These are phyloP conservation scores for Capsaspora owczarzaki DNA, from an alignment of 78 protist genomes.

Conservation along the genomic window DNA sequence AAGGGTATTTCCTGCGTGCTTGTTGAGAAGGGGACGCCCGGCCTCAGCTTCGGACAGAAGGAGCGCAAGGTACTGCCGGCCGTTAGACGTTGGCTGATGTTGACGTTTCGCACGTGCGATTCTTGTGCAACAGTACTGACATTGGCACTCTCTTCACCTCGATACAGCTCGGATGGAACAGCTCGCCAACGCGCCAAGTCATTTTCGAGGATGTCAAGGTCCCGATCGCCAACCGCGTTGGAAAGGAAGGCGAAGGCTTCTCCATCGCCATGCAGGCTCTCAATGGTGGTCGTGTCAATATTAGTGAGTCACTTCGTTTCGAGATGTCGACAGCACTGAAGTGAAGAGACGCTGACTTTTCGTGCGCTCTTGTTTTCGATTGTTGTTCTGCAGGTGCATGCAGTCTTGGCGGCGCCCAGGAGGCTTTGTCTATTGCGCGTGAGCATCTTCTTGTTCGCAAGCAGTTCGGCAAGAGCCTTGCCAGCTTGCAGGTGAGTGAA, in stretches of 20 bases:
- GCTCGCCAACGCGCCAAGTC: constrained; percentile 69
- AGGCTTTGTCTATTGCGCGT: constrained; percentile 41
- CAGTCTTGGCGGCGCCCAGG: constrained; percentile 78
- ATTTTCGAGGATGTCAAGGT: constrained; percentile 68
- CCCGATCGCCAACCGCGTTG: constrained; percentile 64
- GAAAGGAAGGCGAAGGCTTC: constrained; percentile 87
- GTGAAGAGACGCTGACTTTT: too few species aligned
- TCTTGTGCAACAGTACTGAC: not conserved
- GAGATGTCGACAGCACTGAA: too few species aligned
- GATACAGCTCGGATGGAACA: constrained; percentile 59
- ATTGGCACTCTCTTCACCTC: not conserved
- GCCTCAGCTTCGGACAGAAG: constrained; percentile 73
- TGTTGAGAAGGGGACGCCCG: constrained; percentile 66
- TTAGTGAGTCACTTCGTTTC: not conserved
- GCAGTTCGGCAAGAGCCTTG: constrained; percentile 63
- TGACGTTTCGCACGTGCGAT: too few species aligned
- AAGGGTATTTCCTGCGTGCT: constrained; percentile 76
- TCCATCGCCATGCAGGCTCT: constrained; percentile 87
- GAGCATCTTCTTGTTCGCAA: constrained; percentile 59
- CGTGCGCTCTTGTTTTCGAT: too few species aligned
- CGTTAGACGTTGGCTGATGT: constrained; percentile 67
- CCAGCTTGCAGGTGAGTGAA: too few species aligned
- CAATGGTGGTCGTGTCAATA: constrained; percentile 58
- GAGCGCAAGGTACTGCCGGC: too few species aligned
- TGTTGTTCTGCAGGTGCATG: not conserved